phyloP scores from a whole-genome alignment of 2,329 filamentous ascomycete species.

The Allantophomopsis lycopodina region DNA sequence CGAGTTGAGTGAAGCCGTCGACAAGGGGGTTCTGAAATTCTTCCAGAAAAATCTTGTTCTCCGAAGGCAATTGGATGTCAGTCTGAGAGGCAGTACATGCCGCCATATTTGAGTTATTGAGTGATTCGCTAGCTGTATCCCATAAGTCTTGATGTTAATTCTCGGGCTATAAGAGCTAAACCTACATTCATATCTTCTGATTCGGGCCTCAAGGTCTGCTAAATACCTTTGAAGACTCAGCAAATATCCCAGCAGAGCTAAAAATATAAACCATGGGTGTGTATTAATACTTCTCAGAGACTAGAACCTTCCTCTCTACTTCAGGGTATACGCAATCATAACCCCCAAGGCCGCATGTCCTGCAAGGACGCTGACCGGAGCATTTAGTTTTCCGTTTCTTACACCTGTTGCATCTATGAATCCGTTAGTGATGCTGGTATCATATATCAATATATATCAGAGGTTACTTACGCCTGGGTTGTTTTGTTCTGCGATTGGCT shows the following conservation, averaged over 20 bases:
- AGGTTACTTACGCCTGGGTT: too few relatives aligned
- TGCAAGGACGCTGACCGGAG: constrained; percentile 7
- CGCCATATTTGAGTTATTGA: not conserved
- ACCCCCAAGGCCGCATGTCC: constrained; percentile 6
- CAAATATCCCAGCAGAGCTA: not conserved
- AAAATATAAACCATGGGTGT: not conserved
- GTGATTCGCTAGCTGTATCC: not conserved
- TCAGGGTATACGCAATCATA: constrained; percentile 9
- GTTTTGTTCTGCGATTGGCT: too few relatives aligned
- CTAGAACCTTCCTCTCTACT: constrained; percentile 7
- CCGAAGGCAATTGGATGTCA: not conserved
- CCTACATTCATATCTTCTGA: constrained; percentile 7
- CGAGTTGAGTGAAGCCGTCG: constrained; percentile 3
- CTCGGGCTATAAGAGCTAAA: not conserved
- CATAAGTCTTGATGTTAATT: not conserved
- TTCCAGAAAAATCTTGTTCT: constrained; percentile 1
- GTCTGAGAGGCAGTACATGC: not conserved
- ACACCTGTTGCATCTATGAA: constrained; percentile 10
- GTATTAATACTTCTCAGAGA: constrained; percentile 8
- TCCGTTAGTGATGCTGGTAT: too few relatives aligned
- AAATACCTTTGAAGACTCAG: constrained; percentile 8
- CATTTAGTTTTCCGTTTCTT: constrained; percentile 13
- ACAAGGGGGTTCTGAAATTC: constrained; percentile 5
- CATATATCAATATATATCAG: too few relatives aligned
- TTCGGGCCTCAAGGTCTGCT: constrained; percentile 6